Evolutionary conservation across 805 yeast species (phyloP).

Genomic region (Lachancea meyersii): DNA sequence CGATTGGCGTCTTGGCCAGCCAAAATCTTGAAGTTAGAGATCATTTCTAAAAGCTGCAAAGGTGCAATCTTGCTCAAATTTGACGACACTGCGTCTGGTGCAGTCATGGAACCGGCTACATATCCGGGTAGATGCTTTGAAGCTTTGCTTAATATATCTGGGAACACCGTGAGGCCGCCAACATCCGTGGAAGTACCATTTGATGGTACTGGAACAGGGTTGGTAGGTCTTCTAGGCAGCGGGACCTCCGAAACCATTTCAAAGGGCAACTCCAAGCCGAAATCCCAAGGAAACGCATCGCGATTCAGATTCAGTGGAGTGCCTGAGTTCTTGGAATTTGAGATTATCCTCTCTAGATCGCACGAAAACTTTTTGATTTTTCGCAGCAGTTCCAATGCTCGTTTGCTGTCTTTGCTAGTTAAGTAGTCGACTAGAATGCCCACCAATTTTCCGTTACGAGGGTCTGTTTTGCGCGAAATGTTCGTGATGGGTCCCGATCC

Average conservation of each 20-base stretch:
- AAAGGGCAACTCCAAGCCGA: constrained; percentile 29
- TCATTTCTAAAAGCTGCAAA: constrained; percentile 58
- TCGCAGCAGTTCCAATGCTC: constrained; percentile 23
- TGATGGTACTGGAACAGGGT: constrained; percentile 8
- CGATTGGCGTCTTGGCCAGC: constrained; percentile 42
- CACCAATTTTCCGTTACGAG: constrained; percentile 44
- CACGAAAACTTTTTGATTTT: constrained; percentile 29
- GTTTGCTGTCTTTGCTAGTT: constrained; percentile 23
- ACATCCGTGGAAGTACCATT: constrained; percentile 1
- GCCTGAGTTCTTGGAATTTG: constrained; percentile 12
- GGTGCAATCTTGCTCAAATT: constrained; percentile 65
- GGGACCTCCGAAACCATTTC: constrained; percentile 33
- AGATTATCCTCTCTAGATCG: constrained; percentile 23
- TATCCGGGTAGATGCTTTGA: constrained; percentile 50
- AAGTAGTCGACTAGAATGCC: constrained; percentile 22
- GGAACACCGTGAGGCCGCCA: constrained; percentile 31
- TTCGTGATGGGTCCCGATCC: constrained; percentile 67
- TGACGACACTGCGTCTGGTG: constrained; percentile 49
- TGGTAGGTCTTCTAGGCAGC: constrained; percentile 26
- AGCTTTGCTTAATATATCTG: constrained; percentile 48
- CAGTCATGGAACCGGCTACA: constrained; percentile 39
- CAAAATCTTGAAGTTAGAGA: constrained; percentile 57
- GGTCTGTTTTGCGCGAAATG: constrained; percentile 20
- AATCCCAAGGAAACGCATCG: constrained; percentile 30
- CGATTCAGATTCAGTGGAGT: constrained; percentile 23